Base-by-base conservation (phyloP, 257 asterid genomes). In the Lycium ferocissimum region DNA sequence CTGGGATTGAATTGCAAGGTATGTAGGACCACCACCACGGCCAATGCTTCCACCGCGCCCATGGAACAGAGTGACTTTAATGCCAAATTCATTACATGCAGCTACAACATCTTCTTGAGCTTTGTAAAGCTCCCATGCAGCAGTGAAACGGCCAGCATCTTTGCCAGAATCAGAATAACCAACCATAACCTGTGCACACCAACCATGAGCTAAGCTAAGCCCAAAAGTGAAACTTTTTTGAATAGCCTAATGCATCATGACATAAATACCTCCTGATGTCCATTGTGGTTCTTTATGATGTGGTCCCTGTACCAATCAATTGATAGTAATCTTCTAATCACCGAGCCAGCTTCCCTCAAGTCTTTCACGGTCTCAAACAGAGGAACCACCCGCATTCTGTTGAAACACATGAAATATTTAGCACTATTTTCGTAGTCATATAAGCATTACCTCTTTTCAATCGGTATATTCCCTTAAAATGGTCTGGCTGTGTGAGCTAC, bases 1-100 rank as follows among this genome's bases (percentile, higher is more conserved):
- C 70, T 96, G 99, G 80, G 99, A 96, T 88, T 95, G 99, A 87
- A 96, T 96, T 63, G 99, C 99, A 67, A 96, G 93, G 87, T 93
- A 86, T 6, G 99, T 96, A 12, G 98, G 99, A 69, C 99, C 99
- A 71, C 99, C 99, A 83, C 99, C 99, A 26, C 99, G 98, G 8
- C 99, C 99, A 61, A 96, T 96, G 88, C 99, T 96, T 84, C 99
- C 99, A 79, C 99, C 99, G 53, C 98, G 98, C n/a, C 99, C 99
- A 84, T 96, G 99, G 92, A 96, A 96, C 45, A 96, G 91, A 81
- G 99, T 96, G 70, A 94, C 92, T 88, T 96, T 96, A 84, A 96
- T 95, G 67, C 96, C 98, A 80, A 82, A 93, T 79, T 92, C 98
- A 45, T 92, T 95, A 89, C 99, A 96, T 37, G 97, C 99, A 86